Percentiles rank a stretch among this genome's conserved stretches.
These are phyloP conservation scores for Hirsutella minnesotensis DNA, from an alignment of 2,329 filamentous ascomycete genomes.

Conservation along the genomic window DNA sequence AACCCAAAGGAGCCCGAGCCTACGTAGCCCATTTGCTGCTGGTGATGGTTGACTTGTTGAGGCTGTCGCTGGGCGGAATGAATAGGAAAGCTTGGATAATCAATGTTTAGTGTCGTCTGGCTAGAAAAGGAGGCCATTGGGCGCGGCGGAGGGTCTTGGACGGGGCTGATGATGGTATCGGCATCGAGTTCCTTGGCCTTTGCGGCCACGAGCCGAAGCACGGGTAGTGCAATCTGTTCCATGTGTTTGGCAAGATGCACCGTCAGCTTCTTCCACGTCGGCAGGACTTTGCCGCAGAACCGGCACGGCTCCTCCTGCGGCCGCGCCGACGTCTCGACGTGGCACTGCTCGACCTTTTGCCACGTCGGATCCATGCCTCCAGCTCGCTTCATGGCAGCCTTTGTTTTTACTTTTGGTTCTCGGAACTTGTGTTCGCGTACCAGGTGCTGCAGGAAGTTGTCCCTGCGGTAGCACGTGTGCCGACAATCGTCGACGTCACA, in stretches of 20 bases:
- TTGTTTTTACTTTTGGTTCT: constrained; percentile 71
- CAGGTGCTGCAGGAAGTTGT: constrained; percentile 88
- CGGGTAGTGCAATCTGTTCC: constrained; percentile 79
- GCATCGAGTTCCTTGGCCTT: constrained; percentile 36
- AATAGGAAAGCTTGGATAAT: constrained; percentile 8
- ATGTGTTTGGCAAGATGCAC: constrained; percentile 92
- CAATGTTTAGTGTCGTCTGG: constrained; percentile 9
- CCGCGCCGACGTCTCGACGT: constrained; percentile 50
- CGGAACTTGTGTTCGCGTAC: constrained; percentile 81
- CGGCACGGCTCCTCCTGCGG: constrained; percentile 72
- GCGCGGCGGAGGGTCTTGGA: constrained; percentile 43
- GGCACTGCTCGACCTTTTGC: constrained; percentile 68
- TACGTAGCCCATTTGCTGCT: constrained; percentile 7
- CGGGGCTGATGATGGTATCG: constrained; percentile 56
- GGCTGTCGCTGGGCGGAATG: constrained; percentile 8
- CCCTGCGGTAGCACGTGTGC: constrained; percentile 75
- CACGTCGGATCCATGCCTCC: constrained; percentile 53
- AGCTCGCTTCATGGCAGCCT: constrained; percentile 51
- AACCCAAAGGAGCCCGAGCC: constrained; percentile 12
- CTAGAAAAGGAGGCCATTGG: constrained; percentile 14
- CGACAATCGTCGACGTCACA: constrained; percentile 72
- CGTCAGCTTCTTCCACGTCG: constrained; percentile 84
- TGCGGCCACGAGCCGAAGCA: constrained; percentile 48
- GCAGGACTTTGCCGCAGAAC: constrained; percentile 73
- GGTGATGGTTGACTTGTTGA: not conserved